Conservation (phyloP, 148 eudicot genomes). For the Selenicereus undatus region DNA sequence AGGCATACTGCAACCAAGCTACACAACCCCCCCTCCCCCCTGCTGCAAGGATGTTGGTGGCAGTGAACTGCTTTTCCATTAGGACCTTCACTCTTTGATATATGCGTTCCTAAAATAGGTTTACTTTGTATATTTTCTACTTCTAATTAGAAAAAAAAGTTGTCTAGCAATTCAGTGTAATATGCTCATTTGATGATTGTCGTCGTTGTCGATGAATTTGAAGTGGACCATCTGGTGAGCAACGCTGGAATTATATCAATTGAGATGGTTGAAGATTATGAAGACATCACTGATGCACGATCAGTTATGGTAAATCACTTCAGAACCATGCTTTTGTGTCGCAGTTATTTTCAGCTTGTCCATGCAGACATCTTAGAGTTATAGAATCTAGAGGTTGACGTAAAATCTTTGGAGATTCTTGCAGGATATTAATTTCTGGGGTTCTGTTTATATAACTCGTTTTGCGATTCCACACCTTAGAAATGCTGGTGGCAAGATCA, state of each 20-base stretch:
- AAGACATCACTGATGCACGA: conserved; percentile 9
- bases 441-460: conserved; percentile 34
- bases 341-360: neutral
- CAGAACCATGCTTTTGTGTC: neutral
- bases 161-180: too few species aligned
- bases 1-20: neutral
- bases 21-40: neutral
- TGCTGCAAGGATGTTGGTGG: neutral
- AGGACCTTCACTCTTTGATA: too few species aligned
- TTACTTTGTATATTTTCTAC: too few species aligned
- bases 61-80: too few species aligned
- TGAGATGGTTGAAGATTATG: conserved; percentile 21
- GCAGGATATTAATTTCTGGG: conserved; percentile 50
- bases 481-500: conserved; percentile 33
- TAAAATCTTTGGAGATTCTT: neutral
- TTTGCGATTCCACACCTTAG: conserved; percentile 40
- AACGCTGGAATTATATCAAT: conserved; percentile 23
- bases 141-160: too few species aligned
- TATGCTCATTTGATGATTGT: neutral
- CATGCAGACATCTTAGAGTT: neutral
- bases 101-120: too few species aligned
- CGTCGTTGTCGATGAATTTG: neutral
- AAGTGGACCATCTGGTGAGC: conserved; percentile 29
- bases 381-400: neutral
- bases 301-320: conserved; percentile 19